These are phyloP conservation scores for Sarocladium brachiariae DNA, from an alignment of 2,329 filamentous ascomycete genomes.

Conservation along the genomic window DNA sequence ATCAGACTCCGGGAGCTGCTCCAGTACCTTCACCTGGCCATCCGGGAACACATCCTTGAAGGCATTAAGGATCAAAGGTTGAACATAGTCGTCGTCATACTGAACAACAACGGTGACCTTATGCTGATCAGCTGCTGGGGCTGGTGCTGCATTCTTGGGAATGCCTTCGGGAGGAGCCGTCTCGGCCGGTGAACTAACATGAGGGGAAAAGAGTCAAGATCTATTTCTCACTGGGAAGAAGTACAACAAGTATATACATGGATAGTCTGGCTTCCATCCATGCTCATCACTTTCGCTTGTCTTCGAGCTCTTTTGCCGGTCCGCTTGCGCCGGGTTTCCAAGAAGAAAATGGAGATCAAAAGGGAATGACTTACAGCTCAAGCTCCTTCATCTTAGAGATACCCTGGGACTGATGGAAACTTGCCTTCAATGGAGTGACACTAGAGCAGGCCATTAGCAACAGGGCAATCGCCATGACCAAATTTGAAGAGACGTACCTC, in stretches of 20 bases:
- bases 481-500: constrained; percentile 47
- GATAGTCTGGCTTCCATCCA: constrained; percentile 8
- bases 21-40: constrained; percentile 48
- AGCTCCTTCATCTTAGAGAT: constrained; percentile 64
- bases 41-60: constrained; percentile 55
- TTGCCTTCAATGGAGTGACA: constrained; percentile 79
- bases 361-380: constrained; percentile 64
- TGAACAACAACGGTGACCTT: constrained; percentile 61
- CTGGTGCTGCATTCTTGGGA: not conserved
- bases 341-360: constrained; percentile 12
- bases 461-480: too few species aligned
- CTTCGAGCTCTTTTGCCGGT: constrained; percentile 14
- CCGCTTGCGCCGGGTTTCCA: constrained; percentile 19
- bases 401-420: constrained; percentile 72
- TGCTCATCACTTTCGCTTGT: constrained; percentile 11
- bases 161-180: not conserved
- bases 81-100: constrained; percentile 85
- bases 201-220: not conserved
- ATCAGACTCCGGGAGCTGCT: constrained; percentile 26
- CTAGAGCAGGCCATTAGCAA: constrained; percentile 37
- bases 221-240: not conserved
- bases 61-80: constrained; percentile 74
- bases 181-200: not conserved
- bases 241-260: constrained; percentile 14
- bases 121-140: constrained; percentile 6